phyloP scores from a whole-genome alignment of 106 monocot species.

The Allium sativum region DNA sequence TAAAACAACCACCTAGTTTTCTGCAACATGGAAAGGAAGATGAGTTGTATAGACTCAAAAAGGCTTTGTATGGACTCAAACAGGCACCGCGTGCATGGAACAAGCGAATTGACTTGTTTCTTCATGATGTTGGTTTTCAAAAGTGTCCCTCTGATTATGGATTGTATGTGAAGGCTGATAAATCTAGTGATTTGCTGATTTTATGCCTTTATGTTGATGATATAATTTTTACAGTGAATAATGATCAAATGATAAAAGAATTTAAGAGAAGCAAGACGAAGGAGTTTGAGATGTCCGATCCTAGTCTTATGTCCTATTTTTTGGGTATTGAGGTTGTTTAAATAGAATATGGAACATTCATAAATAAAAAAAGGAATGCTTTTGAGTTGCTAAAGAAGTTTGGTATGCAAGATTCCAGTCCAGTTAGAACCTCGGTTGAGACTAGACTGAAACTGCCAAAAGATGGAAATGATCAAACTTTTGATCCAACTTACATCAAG shows the following conservation, averaged over 20 bases:
- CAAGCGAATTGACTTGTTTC: neutral
- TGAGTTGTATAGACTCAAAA: no score
- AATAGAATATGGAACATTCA: neutral
- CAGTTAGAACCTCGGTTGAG: neutral
- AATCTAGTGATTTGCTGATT: neutral
- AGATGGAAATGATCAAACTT: neutral
- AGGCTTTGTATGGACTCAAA: no score
- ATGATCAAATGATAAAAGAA: neutral
- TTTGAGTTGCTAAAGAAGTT: neutral
- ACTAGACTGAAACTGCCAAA: neutral
- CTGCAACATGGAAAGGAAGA: no score
- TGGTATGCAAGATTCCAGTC: constrained; percentile 3
- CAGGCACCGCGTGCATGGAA: no score
- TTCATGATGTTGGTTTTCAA: neutral
- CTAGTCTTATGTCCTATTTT: neutral
- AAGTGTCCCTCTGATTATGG: constrained; percentile 1
- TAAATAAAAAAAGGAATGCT: neutral
- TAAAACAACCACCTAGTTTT: no score
- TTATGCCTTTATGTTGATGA: constrained; percentile 11
- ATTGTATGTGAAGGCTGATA: neutral
- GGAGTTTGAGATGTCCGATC: constrained; percentile 8
- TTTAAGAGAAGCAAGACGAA: constrained; percentile 3
- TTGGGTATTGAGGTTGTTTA: constrained; percentile 3
- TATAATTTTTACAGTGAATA: neutral
- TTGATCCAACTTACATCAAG: neutral